Conservation (phyloP, 2,329 filamentous ascomycete genomes). For the Fusarium multiceps region DNA sequence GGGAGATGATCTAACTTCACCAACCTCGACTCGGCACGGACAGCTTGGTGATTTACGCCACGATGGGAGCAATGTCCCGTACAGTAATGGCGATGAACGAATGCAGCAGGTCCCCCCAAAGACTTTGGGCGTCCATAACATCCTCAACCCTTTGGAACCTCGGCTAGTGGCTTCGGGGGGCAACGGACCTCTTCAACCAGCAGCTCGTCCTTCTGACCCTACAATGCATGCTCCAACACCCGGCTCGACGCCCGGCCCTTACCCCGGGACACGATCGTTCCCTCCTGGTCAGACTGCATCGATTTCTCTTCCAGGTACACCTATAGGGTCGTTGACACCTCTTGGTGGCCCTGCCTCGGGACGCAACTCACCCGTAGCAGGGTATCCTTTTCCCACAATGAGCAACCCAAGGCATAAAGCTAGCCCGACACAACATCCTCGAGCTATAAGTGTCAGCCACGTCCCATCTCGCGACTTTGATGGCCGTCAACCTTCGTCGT, state of each 20-base stretch:
- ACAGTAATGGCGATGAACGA: constrained; percentile 40
- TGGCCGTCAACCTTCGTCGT: constrained; percentile 32
- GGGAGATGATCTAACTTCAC: constrained; percentile 48
- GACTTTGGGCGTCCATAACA: constrained; percentile 52
- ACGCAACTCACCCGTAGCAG: constrained; percentile 48
- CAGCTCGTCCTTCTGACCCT: constrained; percentile 34
- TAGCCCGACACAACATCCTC: constrained; percentile 49
- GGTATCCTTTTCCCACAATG: constrained; percentile 49
- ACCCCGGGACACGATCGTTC: constrained; percentile 41
- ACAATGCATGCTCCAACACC: constrained; percentile 31
- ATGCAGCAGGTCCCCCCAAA: constrained; percentile 43
- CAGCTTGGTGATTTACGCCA: constrained; percentile 40
- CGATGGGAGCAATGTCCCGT: constrained; percentile 36
- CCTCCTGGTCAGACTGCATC: constrained; percentile 46
- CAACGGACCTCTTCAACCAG: constrained; percentile 18
- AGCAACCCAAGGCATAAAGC: constrained; percentile 46
- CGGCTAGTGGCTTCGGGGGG: constrained; percentile 35
- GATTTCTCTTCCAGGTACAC: constrained; percentile 51
- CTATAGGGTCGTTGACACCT: constrained; percentile 45
- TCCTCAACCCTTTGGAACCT: constrained; percentile 53
- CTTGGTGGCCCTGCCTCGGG: constrained; percentile 48
- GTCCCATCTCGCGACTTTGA: constrained; percentile 42
- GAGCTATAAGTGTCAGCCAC: constrained; percentile 47
- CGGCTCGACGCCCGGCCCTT: constrained; percentile 39
- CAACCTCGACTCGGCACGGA: constrained; percentile 40